phyloP scores from a whole-genome alignment of 768 basidiomycete species.

The Naganishia randhawae region DNA sequence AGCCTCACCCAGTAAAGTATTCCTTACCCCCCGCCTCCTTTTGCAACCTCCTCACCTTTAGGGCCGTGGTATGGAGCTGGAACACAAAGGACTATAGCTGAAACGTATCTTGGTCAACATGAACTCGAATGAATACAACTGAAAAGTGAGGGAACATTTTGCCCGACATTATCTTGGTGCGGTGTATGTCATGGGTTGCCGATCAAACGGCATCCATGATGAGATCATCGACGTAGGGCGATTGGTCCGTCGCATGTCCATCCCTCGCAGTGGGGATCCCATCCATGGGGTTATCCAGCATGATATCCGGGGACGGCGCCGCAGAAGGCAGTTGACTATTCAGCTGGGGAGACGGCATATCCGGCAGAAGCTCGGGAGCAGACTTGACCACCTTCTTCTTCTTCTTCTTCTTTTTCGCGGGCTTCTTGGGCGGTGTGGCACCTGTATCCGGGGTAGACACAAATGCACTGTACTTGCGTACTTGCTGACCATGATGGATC shows the following conservation, averaged over 20 bases:
- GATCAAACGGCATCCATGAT: conserved; percentile 16
- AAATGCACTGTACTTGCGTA: conserved; percentile 7
- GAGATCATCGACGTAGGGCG: conserved; percentile 17
- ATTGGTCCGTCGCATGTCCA: background rate
- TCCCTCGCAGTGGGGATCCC: background rate
- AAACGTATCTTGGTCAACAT: background rate
- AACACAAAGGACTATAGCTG: background rate
- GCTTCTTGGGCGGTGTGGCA: conserved; percentile 4
- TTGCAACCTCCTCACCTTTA: background rate
- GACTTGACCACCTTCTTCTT: conserved; percentile 23
- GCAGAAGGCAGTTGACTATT: background rate
- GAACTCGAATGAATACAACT: conserved; percentile 1
- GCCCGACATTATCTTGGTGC: background rate
- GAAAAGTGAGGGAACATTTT: conserved; percentile 1
- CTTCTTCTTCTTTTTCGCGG: conserved; percentile 21
- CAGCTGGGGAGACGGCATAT: background rate
- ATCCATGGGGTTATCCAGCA: conserved; percentile 17
- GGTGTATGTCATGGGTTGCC: background rate
- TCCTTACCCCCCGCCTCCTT: background rate
- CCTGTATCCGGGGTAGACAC: background rate
- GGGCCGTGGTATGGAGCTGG: background rate
- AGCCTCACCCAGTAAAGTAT: background rate
- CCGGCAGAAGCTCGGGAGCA: background rate
- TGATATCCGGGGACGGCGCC: background rate
- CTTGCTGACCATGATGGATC: conserved; percentile 14